Conservation (phyloP, 2,329 filamentous ascomycete species). For the Colletotrichum sp. region DNA sequence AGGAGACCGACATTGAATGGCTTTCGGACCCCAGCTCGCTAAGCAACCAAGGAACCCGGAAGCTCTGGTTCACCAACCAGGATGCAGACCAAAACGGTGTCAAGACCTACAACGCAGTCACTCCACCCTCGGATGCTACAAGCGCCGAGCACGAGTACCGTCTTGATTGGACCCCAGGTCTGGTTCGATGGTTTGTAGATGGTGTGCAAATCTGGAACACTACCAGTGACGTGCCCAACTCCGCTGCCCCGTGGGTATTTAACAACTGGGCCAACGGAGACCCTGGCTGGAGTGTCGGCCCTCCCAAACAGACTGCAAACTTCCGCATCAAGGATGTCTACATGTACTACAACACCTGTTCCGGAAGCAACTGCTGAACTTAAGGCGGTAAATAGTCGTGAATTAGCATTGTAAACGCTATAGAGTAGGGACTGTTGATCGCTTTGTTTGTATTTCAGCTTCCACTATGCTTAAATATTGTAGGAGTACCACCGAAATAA, state of each 20-base stretch:
- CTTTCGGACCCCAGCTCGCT: conserved; percentile 31
- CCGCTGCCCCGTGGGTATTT: conserved; percentile 30
- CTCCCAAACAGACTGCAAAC: conserved; percentile 28
- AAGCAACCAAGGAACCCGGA: conserved; percentile 29
- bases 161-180: conserved; percentile 32
- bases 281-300: conserved; percentile 32
- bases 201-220: conserved; percentile 29
- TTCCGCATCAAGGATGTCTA: conserved; percentile 27
- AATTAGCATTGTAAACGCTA: background rate
- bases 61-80: conserved; percentile 35
- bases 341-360: conserved; percentile 33
- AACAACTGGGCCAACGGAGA: conserved; percentile 38
- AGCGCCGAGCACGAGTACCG: conserved; percentile 34
- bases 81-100: conserved; percentile 26
- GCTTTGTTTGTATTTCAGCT: background rate
- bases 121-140: conserved; percentile 27
- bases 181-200: conserved; percentile 30
- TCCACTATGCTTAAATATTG: background rate
- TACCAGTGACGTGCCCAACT: conserved; percentile 28
- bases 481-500: background rate
- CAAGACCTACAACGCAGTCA: conserved; percentile 16
- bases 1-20: conserved; percentile 37
- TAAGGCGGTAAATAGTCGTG: accelerated
- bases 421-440: background rate
- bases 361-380: background rate